Conservation (phyloP, 2,329 filamentous ascomycete species). For the Orbilia brochopaga region DNA sequence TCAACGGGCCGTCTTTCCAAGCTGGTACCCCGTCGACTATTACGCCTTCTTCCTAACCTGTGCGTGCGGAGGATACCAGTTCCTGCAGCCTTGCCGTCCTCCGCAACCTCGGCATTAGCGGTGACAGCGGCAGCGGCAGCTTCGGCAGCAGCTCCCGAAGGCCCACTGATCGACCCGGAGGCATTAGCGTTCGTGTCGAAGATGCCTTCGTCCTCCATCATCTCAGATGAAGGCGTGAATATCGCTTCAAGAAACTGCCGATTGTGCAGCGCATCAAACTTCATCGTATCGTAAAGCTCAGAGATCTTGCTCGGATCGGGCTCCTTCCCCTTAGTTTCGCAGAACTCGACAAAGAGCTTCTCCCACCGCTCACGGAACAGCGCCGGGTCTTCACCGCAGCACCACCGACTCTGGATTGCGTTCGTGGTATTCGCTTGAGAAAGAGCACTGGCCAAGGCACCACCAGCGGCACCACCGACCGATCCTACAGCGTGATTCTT, state of each 20-base stretch:
- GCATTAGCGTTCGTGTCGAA: slow-evolving; percentile 19
- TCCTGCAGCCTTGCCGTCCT: slow-evolving; percentile 31
- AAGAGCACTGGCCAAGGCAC: slow-evolving; percentile 60
- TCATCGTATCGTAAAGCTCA: slow-evolving; percentile 99
- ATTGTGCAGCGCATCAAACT: slow-evolving; percentile 97
- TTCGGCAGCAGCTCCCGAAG: slow-evolving; percentile 14
- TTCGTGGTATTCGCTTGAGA: slow-evolving; percentile 69
- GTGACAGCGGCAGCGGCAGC: background rate
- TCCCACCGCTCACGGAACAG: slow-evolving; percentile 97
- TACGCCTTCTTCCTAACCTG: slow-evolving; percentile 48
- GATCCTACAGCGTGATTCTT: background rate
- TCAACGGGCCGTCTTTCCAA: slow-evolving; percentile 27
- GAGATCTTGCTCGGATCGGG: slow-evolving; percentile 98
- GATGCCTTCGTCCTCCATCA: slow-evolving; percentile 72
- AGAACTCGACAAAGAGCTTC: slow-evolving; percentile 96
- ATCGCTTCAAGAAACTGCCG: slow-evolving; percentile 96
- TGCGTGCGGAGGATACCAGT: slow-evolving; percentile 44
- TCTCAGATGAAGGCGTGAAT: slow-evolving; percentile 81
- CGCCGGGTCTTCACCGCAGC: slow-evolving; percentile 91
- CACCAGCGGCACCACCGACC: slow-evolving; percentile 9
- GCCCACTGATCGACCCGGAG: slow-evolving; percentile 33
- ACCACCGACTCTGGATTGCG: slow-evolving; percentile 88
- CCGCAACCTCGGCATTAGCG: slow-evolving; percentile 5
- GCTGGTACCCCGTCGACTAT: slow-evolving; percentile 40
- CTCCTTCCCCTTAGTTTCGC: slow-evolving; percentile 80